These are phyloP conservation scores for Cryptococcus jaspeensis DNA, from an alignment of 1,284 basidiomycete genomes.

Conservation along the genomic window DNA sequence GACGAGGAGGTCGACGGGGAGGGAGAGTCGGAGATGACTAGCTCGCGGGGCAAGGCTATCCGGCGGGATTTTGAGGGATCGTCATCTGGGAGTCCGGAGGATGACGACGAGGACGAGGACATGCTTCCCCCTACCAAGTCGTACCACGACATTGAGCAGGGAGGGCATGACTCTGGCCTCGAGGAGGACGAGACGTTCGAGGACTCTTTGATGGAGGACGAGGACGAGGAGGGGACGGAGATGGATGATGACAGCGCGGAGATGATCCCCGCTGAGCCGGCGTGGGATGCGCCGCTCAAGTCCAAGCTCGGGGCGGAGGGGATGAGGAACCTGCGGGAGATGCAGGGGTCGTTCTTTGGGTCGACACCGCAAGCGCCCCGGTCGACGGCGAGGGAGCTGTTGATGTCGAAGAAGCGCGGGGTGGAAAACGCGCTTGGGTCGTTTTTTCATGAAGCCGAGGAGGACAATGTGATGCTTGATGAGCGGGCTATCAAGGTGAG, in stretches of 20 bases:
- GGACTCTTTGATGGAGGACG: constrained; percentile 39
- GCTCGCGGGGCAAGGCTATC: constrained; percentile 1
- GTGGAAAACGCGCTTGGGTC: constrained; percentile 26
- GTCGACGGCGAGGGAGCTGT: not conserved
- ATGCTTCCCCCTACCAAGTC: constrained; percentile 42
- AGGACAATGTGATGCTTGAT: constrained; percentile 66
- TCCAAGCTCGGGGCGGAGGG: constrained; percentile 62
- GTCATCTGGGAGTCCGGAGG: constrained; percentile 12
- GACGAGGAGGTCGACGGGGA: constrained; percentile 45
- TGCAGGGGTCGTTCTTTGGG: constrained; percentile 81
- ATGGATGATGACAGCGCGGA: constrained; percentile 14
- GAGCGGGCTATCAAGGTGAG: constrained; percentile 63
- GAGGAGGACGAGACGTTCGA: constrained; percentile 21
- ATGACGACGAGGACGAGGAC: constrained; percentile 34
- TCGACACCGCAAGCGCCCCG: constrained; percentile 13
- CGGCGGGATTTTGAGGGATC: constrained; percentile 6
- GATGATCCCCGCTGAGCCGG: constrained; percentile 4
- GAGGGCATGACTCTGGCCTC: constrained; percentile 28
- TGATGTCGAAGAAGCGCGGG: constrained; percentile 8
- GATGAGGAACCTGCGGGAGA: constrained; percentile 79
- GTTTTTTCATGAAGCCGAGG: constrained; percentile 64
- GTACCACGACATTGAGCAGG: constrained; percentile 28
- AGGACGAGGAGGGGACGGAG: constrained; percentile 19
- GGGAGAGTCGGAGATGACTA: constrained; percentile 16
- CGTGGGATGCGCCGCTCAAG: constrained; percentile 30